Conservation (phyloP, 495 filamentous ascomycete genomes). For the Aspergillus sparsus region DNA sequence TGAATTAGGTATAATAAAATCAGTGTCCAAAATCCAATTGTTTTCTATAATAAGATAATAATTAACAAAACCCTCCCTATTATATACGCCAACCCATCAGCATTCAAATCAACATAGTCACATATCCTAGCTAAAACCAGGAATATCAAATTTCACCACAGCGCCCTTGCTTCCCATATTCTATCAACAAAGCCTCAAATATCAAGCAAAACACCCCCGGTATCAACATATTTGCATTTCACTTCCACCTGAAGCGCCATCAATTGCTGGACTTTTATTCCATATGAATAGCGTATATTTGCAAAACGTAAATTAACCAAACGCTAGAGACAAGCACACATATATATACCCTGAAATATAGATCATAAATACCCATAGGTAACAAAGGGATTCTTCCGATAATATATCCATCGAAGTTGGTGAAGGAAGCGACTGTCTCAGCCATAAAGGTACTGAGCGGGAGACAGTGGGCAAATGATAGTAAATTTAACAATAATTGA, state of each 20-base stretch:
- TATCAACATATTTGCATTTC: slow-evolving; percentile 1
- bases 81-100: slow-evolving; percentile 9
- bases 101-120: neutral
- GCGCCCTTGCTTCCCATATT: slow-evolving; percentile 24
- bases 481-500: slow-evolving; percentile 1
- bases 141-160: slow-evolving; percentile 16
- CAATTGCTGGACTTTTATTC: slow-evolving; percentile 8
- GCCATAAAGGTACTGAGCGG: slow-evolving; percentile 3
- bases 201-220: slow-evolving; percentile 6
- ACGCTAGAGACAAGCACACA: slow-evolving; percentile 6
- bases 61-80: neutral
- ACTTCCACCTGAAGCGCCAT: slow-evolving; percentile 14
- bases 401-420: slow-evolving; percentile 6
- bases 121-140: slow-evolving; percentile 3
- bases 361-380: slow-evolving; percentile 12
- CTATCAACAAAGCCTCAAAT: slow-evolving; percentile 16
- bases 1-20: neutral
- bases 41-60: neutral
- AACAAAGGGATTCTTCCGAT: neutral
- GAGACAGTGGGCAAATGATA: neutral
- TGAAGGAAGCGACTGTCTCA: neutral
- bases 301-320: slow-evolving; percentile 9
- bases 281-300: slow-evolving; percentile 7
- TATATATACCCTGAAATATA: slow-evolving; percentile 23
- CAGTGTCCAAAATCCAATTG: neutral